Percentiles rank a stretch among this genome's conserved stretches.
Evolutionary conservation across 1,284 basidiomycete genomes (phyloP).

Genomic region (Leccinum fuscescens): DNA sequence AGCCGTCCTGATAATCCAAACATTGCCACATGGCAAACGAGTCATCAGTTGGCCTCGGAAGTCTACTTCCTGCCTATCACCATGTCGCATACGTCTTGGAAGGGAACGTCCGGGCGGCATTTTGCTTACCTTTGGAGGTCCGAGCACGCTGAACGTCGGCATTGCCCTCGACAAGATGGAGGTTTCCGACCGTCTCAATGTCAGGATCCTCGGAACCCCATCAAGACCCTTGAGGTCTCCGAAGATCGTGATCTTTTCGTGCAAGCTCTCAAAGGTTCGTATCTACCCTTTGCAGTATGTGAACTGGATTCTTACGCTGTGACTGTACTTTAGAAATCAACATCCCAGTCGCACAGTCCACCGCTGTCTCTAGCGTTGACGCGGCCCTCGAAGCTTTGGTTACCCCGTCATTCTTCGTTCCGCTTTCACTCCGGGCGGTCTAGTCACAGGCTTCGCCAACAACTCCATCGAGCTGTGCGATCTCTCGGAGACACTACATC

Average conservation of each 20-base stretch:
- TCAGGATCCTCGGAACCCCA: slow-evolving; percentile 94
- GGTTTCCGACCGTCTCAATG: slow-evolving; percentile 89
- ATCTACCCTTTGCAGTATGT: not conserved
- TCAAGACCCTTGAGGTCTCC: slow-evolving; percentile 91
- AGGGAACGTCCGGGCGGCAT: slow-evolving; percentile 98
- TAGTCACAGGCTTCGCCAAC: slow-evolving; percentile 98
- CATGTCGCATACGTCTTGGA: slow-evolving; percentile 95
- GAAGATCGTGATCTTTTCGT: slow-evolving; percentile 98
- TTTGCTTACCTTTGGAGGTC: slow-evolving; percentile 96
- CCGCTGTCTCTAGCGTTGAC: slow-evolving; percentile 94
- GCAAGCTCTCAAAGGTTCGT: slow-evolving; percentile 88
- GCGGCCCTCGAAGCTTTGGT: slow-evolving; percentile 90
- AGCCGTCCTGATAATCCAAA: slow-evolving; percentile 97
- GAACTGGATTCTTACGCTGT: slow-evolving; percentile 1
- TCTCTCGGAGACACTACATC: slow-evolving; percentile 78
- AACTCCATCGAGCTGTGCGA: slow-evolving; percentile 95
- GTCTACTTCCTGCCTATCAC: slow-evolving; percentile 99
- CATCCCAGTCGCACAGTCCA: slow-evolving; percentile 96
- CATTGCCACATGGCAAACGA: slow-evolving; percentile 97
- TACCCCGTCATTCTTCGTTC: slow-evolving; percentile 99
- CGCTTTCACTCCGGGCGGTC: slow-evolving; percentile 96
- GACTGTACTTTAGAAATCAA: slow-evolving; percentile 74
- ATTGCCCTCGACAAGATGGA: slow-evolving; percentile 98
- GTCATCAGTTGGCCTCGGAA: slow-evolving; percentile 92
- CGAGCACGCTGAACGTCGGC: slow-evolving; percentile 97